Conservation (phyloP, 2,329 filamentous ascomycete genomes). For the Hypoxylon sp. region DNA sequence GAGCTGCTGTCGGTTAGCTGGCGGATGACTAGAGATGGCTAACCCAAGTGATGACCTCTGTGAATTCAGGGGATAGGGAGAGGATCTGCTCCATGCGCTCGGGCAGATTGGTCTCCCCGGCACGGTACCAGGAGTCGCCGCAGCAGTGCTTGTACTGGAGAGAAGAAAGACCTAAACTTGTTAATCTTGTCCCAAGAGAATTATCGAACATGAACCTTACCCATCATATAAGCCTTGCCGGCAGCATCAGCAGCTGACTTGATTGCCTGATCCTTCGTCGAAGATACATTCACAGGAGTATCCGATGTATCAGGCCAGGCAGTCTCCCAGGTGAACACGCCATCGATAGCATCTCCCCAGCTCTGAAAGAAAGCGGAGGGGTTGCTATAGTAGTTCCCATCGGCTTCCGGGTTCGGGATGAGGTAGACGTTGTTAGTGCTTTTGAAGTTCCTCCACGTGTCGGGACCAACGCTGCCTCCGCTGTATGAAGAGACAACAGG, state of each 20-base stretch:
- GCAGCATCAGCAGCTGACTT: slow-evolving; percentile 45
- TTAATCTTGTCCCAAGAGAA: slow-evolving; percentile 10
- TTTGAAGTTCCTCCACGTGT: slow-evolving; percentile 51
- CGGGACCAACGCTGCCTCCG: slow-evolving; percentile 46
- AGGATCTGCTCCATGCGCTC: slow-evolving; percentile 57
- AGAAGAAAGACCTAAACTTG: slow-evolving; percentile 48
- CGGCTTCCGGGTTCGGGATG: slow-evolving; percentile 54
- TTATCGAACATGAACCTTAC: slow-evolving; percentile 14
- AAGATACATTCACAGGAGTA: slow-evolving; percentile 49
- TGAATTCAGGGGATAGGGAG: slow-evolving; percentile 52
- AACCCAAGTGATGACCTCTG: slow-evolving; percentile 56
- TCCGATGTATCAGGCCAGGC: slow-evolving; percentile 54
- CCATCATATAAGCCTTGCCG: slow-evolving; percentile 57
- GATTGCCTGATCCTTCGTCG: slow-evolving; percentile 46
- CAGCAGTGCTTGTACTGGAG: slow-evolving; percentile 56
- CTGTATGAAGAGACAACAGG: slow-evolving; percentile 55
- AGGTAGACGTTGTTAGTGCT: slow-evolving; percentile 53
- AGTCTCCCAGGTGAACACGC: slow-evolving; percentile 58
- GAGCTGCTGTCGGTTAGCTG: background rate
- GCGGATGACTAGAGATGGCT: slow-evolving; percentile 1
- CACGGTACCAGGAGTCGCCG: slow-evolving; percentile 53
- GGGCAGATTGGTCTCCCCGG: slow-evolving; percentile 55
- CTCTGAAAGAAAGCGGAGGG: slow-evolving; percentile 49
- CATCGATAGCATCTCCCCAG: slow-evolving; percentile 55
- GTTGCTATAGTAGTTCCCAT: slow-evolving; percentile 54